Conservation (phyloP, 495 filamentous ascomycete genomes). For the Penicillium riverlandense region DNA sequence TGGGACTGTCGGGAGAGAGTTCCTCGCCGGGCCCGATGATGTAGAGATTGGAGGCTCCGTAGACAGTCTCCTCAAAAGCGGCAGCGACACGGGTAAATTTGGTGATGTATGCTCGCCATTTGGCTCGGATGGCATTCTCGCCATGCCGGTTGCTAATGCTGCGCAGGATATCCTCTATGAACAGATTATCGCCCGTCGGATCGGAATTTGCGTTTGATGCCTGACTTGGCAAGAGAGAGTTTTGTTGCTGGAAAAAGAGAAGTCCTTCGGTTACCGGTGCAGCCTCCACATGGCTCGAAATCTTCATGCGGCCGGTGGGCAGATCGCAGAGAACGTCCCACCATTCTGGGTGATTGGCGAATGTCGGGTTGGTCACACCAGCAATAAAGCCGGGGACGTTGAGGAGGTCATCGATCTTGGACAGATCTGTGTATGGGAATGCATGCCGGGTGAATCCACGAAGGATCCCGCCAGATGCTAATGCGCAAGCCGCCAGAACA, state of each 20-base stretch:
- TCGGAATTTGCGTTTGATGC: slow-evolving; percentile 46
- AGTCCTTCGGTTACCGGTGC: slow-evolving; percentile 75
- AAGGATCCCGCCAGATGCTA: slow-evolving; percentile 91
- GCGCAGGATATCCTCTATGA: slow-evolving; percentile 77
- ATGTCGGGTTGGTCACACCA: slow-evolving; percentile 94
- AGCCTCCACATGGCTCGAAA: slow-evolving; percentile 71
- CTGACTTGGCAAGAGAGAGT: slow-evolving; percentile 44
- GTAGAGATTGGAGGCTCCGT: slow-evolving; percentile 84
- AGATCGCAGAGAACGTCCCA: slow-evolving; percentile 97
- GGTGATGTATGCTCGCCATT: slow-evolving; percentile 83
- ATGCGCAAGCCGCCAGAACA: slow-evolving; percentile 84
- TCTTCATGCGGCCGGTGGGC: slow-evolving; percentile 86
- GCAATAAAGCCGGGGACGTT: slow-evolving; percentile 97
- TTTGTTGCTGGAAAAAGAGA: slow-evolving; percentile 77
- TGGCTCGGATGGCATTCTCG: slow-evolving; percentile 81
- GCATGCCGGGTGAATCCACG: slow-evolving; percentile 94
- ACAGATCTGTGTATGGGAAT: slow-evolving; percentile 96
- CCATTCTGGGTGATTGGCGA: slow-evolving; percentile 93
- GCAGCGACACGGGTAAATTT: slow-evolving; percentile 89
- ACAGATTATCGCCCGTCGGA: slow-evolving; percentile 79
- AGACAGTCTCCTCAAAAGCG: slow-evolving; percentile 91
- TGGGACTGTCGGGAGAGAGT: slow-evolving; percentile 39
- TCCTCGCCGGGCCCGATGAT: slow-evolving; percentile 60
- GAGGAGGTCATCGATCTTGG: slow-evolving; percentile 93
- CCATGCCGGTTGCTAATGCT: slow-evolving; percentile 83